Conservation (phyloP, 352 stramenopile genomes). For the Phytophthora tubulina region DNA sequence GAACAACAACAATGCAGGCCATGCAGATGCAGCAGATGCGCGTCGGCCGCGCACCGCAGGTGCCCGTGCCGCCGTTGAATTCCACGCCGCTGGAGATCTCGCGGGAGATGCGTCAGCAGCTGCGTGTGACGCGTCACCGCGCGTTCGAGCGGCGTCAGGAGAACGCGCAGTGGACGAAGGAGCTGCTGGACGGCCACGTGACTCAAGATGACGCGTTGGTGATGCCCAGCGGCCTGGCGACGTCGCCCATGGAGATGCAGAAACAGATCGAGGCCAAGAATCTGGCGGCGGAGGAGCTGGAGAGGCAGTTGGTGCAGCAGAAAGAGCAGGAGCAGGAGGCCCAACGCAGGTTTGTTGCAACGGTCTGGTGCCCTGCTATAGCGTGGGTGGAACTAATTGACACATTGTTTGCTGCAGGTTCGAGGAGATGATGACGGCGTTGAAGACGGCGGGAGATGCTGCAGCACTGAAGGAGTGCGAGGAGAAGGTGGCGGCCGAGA, state of each 20-base stretch:
- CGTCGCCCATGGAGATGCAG: conserved; percentile 29
- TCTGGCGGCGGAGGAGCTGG: conserved; percentile 22
- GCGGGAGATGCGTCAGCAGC: conserved; percentile 53
- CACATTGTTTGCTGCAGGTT: conserved; percentile 28
- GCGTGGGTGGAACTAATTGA: too few species aligned
- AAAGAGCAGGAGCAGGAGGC: conserved; percentile 27
- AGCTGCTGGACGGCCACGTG: conserved; percentile 37
- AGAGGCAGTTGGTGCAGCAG: conserved; percentile 31
- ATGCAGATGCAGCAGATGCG: conserved; percentile 52
- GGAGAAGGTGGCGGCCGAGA: conserved; percentile 35
- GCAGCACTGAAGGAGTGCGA: conserved; percentile 37
- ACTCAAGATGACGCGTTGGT: conserved; percentile 2
- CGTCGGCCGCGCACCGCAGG: conserved; percentile 33
- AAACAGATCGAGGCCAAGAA: conserved; percentile 27
- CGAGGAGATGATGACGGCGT: conserved; percentile 38
- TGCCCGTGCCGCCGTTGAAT: conserved; percentile 47
- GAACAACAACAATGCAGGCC: background rate
- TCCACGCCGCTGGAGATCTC: conserved; percentile 52
- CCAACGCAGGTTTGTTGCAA: conserved; percentile 28
- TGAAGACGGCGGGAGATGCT: conserved; percentile 37
- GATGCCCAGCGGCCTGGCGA: conserved; percentile 3
- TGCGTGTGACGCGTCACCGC: conserved; percentile 59
- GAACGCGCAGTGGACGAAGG: conserved; percentile 66
- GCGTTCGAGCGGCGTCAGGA: conserved; percentile 72
- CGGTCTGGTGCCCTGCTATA: background rate